These are phyloP conservation scores for Syncephalastrum contaminatum DNA, from an alignment of 371 early-diverging fungal species.

Conservation along the genomic window DNA sequence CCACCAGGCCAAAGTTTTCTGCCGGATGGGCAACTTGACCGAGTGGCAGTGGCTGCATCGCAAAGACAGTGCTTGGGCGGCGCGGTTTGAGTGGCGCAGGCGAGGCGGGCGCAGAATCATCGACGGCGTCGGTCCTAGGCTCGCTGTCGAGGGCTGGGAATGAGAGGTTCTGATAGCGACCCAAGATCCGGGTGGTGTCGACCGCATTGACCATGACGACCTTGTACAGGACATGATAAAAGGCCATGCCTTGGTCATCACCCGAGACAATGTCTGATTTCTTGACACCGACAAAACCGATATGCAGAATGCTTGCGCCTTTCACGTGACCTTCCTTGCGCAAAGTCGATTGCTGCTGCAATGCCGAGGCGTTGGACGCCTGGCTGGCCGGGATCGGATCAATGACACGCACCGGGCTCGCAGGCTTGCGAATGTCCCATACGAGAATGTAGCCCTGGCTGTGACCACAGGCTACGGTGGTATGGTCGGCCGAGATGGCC, in stretches of 20 bases:
- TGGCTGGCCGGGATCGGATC: slow-evolving; percentile 47
- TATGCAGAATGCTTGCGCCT: slow-evolving; percentile 67
- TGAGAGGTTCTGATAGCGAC: slow-evolving; percentile 58
- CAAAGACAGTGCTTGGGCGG: slow-evolving; percentile 65
- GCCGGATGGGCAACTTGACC: slow-evolving; percentile 62
- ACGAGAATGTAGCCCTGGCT: slow-evolving; percentile 70
- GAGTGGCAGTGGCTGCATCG: slow-evolving; percentile 66
- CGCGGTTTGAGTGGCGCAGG: slow-evolving; percentile 23
- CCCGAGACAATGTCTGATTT: slow-evolving; percentile 69
- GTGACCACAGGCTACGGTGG: slow-evolving; percentile 69
- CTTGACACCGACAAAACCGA: slow-evolving; percentile 69
- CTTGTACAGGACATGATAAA: slow-evolving; percentile 69
- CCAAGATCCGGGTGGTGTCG: slow-evolving; percentile 67
- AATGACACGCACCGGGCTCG: slow-evolving; percentile 49
- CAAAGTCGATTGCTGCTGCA: slow-evolving; percentile 35
- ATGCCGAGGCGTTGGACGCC: slow-evolving; percentile 22
- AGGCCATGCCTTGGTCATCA: slow-evolving; percentile 76
- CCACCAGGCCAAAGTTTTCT: slow-evolving; percentile 71
- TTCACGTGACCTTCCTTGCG: slow-evolving; percentile 69
- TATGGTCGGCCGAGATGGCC: slow-evolving; percentile 69
- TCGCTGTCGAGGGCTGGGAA: slow-evolving; percentile 22
- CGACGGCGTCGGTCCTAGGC: slow-evolving; percentile 8
- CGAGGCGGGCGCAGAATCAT: not conserved
- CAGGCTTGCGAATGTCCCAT: slow-evolving; percentile 68
- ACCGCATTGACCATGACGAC: slow-evolving; percentile 70